Evolutionary conservation across 495 filamentous ascomycete genomes (phyloP).

Genomic region (Melanomma pulvis-pyrius): DNA sequence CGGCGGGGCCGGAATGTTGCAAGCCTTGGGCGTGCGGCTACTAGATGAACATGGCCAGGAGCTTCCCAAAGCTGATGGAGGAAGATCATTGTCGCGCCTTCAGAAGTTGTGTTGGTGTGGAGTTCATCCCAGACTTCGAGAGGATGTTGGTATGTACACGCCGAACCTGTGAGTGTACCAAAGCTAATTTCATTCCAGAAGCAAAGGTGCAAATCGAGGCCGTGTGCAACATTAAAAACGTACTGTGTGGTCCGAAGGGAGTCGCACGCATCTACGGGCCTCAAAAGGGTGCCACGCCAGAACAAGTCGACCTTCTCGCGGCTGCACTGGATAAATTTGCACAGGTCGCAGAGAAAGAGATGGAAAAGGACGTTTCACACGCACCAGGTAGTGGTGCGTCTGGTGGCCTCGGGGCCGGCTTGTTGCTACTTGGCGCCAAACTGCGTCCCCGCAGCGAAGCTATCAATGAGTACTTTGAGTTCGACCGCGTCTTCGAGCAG

Average conservation of each 20-base stretch:
- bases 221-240: conserved; percentile 24
- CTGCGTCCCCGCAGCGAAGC: conserved; percentile 17
- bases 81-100: neutral
- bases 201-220: conserved; percentile 17
- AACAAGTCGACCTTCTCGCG: conserved; percentile 21
- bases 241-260: conserved; percentile 20
- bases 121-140: conserved; percentile 12
- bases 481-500: conserved; percentile 3
- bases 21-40: conserved; percentile 20
- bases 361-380: neutral
- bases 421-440: conserved; percentile 23
- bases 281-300: conserved; percentile 20
- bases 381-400: conserved; percentile 25
- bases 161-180: neutral
- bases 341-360: neutral
- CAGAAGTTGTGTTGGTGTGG: neutral
- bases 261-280: conserved; percentile 28
- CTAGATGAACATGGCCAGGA: conserved; percentile 7
- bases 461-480: conserved; percentile 17
- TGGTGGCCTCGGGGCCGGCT: conserved; percentile 19
- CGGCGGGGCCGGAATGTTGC: conserved; percentile 22
- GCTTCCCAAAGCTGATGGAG: conserved; percentile 6
- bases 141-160: neutral
- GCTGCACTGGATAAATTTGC: conserved; percentile 10
- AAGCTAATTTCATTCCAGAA: neutral